phyloP scores from a whole-genome alignment of 2,329 filamentous ascomycete species.

The Exophiala oligosperma region DNA sequence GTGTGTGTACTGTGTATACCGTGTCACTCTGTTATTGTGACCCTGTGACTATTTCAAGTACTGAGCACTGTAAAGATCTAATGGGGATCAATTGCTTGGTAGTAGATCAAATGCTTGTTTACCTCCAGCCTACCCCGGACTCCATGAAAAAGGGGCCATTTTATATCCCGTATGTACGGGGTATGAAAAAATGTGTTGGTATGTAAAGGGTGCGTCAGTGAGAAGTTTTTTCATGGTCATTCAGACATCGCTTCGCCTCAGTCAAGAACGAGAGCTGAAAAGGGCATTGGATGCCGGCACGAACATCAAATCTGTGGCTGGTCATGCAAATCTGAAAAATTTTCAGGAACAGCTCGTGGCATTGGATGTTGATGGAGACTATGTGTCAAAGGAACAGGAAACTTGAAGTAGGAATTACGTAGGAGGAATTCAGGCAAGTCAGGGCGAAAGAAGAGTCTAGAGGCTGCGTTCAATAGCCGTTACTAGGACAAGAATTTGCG shows the following conservation, averaged over 20 bases:
- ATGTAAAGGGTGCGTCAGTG: neutral
- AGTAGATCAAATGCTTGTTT: conserved; percentile 2
- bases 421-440: conserved; percentile 8
- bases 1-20: neutral
- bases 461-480: neutral
- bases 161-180: neutral
- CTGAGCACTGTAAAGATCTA: neutral
- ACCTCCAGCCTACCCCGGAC: neutral
- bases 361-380: conserved; percentile 14
- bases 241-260: neutral
- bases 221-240: conserved; percentile 4
- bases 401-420: conserved; percentile 18
- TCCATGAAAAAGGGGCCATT: neutral
- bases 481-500: neutral
- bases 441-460: neutral
- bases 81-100: neutral
- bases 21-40: neutral
- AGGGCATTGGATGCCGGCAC: neutral
- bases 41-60: too few species aligned
- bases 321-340: conserved; percentile 17
- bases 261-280: neutral
- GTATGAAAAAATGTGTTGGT: neutral
- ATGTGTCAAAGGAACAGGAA: conserved; percentile 17
- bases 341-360: neutral
- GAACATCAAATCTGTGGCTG: conserved; percentile 5